Evolutionary conservation across 176 grass and related monocot genomes (phyloP).

Genomic region (Themeda triandra): DNA sequence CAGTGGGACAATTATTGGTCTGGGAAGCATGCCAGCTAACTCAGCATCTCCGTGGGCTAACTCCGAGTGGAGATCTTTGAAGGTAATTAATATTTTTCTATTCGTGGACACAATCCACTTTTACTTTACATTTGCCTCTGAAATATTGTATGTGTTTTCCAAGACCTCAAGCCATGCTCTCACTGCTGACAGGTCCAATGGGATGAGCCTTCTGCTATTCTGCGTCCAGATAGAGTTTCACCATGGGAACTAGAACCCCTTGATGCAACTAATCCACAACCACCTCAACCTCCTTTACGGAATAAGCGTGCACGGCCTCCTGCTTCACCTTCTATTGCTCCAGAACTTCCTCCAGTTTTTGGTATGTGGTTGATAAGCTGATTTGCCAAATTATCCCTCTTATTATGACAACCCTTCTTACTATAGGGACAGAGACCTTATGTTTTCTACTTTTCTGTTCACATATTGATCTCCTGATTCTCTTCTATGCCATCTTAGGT

Average conservation of each 20-base stretch:
- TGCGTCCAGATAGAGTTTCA: slow-evolving; percentile 67
- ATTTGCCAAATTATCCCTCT: background rate
- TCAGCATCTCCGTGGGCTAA: slow-evolving; percentile 69
- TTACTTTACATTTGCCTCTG: background rate
- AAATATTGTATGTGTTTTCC: slow-evolving; percentile 4
- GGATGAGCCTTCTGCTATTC: slow-evolving; percentile 61
- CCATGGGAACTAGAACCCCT: slow-evolving; percentile 77
- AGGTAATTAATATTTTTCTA: slow-evolving; percentile 41
- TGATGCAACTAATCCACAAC: slow-evolving; percentile 15
- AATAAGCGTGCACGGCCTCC: slow-evolving; percentile 60
- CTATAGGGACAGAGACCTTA: background rate
- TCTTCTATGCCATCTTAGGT: slow-evolving; percentile 49
- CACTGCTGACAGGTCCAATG: slow-evolving; percentile 61
- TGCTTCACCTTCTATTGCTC: slow-evolving; percentile 37
- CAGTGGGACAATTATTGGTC: slow-evolving; percentile 77
- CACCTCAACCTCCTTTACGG: slow-evolving; percentile 39
- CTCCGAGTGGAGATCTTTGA: slow-evolving; percentile 78
- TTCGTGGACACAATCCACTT: background rate
- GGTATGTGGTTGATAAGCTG: slow-evolving; percentile 42
- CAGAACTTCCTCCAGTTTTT: slow-evolving; percentile 45
- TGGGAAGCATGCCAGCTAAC: slow-evolving; percentile 33
- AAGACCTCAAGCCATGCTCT: slow-evolving; percentile 15
- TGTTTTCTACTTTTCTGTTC: slow-evolving; percentile 1
- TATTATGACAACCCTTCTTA: background rate
- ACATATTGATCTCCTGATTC: background rate